Evolutionary conservation across 116 monocot genomes (phyloP), one percentile per base, ranked within the genome.

Genomic region (Dioscorea cayenensis): DNA sequence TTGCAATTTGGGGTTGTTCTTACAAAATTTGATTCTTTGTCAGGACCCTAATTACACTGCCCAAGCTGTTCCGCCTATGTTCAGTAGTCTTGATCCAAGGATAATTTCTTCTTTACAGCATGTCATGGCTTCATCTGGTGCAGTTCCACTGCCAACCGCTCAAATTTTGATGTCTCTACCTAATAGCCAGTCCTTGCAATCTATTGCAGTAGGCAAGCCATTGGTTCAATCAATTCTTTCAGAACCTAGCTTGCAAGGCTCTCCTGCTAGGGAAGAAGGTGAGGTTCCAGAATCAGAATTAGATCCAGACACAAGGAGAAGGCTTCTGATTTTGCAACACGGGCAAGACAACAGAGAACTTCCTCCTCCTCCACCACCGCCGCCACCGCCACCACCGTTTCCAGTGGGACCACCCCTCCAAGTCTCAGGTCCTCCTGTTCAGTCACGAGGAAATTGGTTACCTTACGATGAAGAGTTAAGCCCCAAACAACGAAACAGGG

Each of bases 251-350:
- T 51, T 90, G 66, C 95, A 95, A 72, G 68, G 84, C 62, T 91
- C 90, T 79, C 86, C 85, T 66, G 86, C 85, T 50, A 89, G 91
- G 68, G 99, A 99, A 84, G 99, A 99, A 78, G 99, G 99, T 75
- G 99, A 99, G 49, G 99, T 99, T 43, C 91, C 88, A 32, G 99
- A 99, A 77, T 94, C 94, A 28, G 99, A 99, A 72, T 66, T 99
- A 64, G 99, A 99, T 71, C 99, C 99, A 65, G 85, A 99, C 64
- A 99, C 99, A 66, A 83, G 99, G 67, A 89, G 99, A 82, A 85
- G 99, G 32, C 94, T 99, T 77, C 87, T 99, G 32, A 99, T 99
- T 61, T 82, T 94, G 80, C 99, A 99, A 71, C 99, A 99, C 77
- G 99, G 99, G 36, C 94, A 94, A 79, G 99, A 99, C 68, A 82